Evolutionary conservation across 2,329 filamentous ascomycete species (phyloP), one percentile per base, ranked within the genome.

Genomic region (Sporothrix pseudoabietina): DNA sequence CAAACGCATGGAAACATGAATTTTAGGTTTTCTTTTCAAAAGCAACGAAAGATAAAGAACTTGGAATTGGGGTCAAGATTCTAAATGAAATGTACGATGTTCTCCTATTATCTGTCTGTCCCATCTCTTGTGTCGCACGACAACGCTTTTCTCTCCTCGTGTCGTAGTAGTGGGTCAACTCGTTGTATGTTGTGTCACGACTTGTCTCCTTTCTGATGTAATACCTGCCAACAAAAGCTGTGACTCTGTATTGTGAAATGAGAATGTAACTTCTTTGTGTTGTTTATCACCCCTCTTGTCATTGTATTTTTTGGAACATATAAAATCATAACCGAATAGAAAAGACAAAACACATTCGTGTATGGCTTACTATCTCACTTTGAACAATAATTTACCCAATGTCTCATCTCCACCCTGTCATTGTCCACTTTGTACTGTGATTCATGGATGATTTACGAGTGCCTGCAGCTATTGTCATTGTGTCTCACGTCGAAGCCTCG

Each of bases 1-100:
- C 35, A 30, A 49, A 49, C 44, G n/a, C n/a, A 66, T 66, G 61
- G 39, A 47, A 30, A 66, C 61, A 66, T 66, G 39, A 9, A 66
- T 32, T 16, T 14, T 16, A 30, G 8, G 32, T 44, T 30, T 47
- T 44, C 44, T 47, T 30, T 26, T 10, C 2, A 26, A 16, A 22
- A 47, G 22, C 41, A 65, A 47, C 12, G 41, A 44, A 44, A 44
- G 16, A 65, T 22, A n/a, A 44, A 26, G 9, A 12, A 55, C 22
- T 44, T 63, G 35, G 39, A 65, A 59, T 39, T 16, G 59, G 39
- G 39, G 39, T 22, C 61, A 44, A 65, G 22, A 26, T 14, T 7
- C 10, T 47, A 65, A 63, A 12, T 12, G 12, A 57, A 63, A 47
- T 66, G n/a, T 30, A 66, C 61, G 14, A 26, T 63, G 19, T n/a